Evolutionary conservation across 1,284 basidiomycete species (phyloP).

Genomic region (Trichosporon ovoides): DNA sequence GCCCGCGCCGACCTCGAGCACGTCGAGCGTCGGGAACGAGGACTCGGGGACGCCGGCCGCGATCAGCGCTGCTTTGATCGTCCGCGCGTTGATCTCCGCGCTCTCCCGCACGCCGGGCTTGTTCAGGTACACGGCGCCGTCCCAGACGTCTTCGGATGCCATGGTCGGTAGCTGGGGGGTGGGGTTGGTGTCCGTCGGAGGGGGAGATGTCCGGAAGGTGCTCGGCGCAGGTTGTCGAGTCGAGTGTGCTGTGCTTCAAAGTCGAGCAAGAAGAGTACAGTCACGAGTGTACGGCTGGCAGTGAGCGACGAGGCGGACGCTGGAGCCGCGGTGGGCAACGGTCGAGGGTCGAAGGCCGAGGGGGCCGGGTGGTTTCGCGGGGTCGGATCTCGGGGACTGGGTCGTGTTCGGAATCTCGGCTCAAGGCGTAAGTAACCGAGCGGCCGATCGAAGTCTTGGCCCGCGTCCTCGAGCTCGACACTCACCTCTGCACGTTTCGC

Average conservation of each 20-base stretch:
- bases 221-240: background rate
- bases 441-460: too few relatives aligned
- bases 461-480: too few relatives aligned
- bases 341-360: too few relatives aligned
- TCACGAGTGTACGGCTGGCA: too few relatives aligned
- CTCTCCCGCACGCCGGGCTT: constrained; percentile 24
- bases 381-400: too few relatives aligned
- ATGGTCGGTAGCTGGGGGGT: background rate
- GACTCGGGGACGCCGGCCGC: constrained; percentile 15
- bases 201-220: background rate
- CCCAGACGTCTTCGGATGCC: constrained; percentile 26
- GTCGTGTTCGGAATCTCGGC: too few relatives aligned
- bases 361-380: too few relatives aligned
- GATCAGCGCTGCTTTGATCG: constrained; percentile 22
- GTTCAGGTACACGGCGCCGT: constrained; percentile 31
- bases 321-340: too few relatives aligned
- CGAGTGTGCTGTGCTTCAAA: background rate
- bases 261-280: too few relatives aligned
- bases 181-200: background rate
- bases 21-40: constrained; percentile 13
- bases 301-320: too few relatives aligned
- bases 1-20: constrained; percentile 39
- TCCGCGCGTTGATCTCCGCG: constrained; percentile 9
- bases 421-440: too few relatives aligned
- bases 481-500: too few relatives aligned